These are phyloP conservation scores for Penicillium waksmanii DNA, from an alignment of 495 filamentous ascomycete genomes.

Conservation along the genomic window DNA sequence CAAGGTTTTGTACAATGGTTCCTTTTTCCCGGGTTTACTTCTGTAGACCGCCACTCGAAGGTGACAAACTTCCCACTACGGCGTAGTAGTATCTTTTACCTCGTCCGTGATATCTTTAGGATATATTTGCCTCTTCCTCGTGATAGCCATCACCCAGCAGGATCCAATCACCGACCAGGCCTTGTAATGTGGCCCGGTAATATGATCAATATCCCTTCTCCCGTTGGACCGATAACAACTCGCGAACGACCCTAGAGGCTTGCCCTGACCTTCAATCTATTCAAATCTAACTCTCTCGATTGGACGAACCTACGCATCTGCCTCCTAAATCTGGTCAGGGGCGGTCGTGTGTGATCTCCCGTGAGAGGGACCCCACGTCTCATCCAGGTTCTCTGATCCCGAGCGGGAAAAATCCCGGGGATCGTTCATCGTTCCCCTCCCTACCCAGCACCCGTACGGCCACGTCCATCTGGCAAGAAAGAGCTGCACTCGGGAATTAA, in stretches of 20 bases:
- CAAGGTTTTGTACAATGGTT: neutral
- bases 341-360: constrained; percentile 9
- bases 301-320: constrained; percentile 13
- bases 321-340: constrained; percentile 17
- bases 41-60: constrained; percentile 17
- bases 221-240: constrained; percentile 36
- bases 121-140: neutral
- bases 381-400: constrained; percentile 9
- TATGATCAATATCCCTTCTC: constrained; percentile 29
- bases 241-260: constrained; percentile 1
- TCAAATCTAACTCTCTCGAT: constrained; percentile 20
- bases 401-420: constrained; percentile 26
- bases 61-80: neutral
- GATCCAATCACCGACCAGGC: constrained; percentile 26
- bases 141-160: constrained; percentile 2
- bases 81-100: neutral
- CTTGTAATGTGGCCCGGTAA: constrained; percentile 29
- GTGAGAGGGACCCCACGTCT: constrained; percentile 14
- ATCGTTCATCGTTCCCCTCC: constrained; percentile 7
- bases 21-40: neutral
- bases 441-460: neutral
- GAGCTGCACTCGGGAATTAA: neutral
- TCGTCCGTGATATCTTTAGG: neutral
- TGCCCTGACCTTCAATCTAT: constrained; percentile 2
- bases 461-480: neutral